Percentiles rank a stretch among this genome's conserved stretches.
phyloP scores from a whole-genome alignment of 2,329 filamentous ascomycete species.

The Fusarium bulbicola region DNA sequence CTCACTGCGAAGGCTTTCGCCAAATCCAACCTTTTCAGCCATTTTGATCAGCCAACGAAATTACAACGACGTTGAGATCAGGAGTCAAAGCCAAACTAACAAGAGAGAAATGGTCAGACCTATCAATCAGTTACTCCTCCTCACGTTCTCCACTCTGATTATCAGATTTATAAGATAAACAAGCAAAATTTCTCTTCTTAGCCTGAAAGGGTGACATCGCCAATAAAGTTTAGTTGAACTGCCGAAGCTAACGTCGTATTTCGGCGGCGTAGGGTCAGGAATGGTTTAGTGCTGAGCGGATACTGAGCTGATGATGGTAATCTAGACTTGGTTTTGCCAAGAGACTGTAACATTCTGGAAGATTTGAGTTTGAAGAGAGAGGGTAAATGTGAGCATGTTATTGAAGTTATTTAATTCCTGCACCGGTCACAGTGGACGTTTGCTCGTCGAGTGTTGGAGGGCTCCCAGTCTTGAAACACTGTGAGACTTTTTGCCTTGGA shows the following conservation, averaged over 20 bases:
- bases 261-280: not conserved
- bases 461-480: too few relatives aligned
- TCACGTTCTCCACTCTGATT: not conserved
- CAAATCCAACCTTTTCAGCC: not conserved
- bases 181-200: not conserved
- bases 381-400: not conserved
- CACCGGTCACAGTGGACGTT: too few relatives aligned
- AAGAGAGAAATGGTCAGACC: not conserved
- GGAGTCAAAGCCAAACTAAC: not conserved
- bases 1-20: not conserved
- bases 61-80: not conserved
- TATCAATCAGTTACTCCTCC: not conserved
- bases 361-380: not conserved
- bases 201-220: not conserved
- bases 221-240: not conserved
- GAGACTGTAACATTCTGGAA: not conserved
- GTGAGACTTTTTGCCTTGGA: too few relatives aligned
- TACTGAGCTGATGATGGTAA: not conserved
- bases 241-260: not conserved
- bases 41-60: not conserved
- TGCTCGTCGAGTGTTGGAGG: too few relatives aligned
- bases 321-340: not conserved
- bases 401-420: accelerated
- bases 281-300: not conserved
- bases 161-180: slow-evolving; percentile 21